Evolutionary conservation across 2,329 filamentous ascomycete species (phyloP), one percentile per base, ranked within the genome.

Genomic region (Eurotiales sp.): DNA sequence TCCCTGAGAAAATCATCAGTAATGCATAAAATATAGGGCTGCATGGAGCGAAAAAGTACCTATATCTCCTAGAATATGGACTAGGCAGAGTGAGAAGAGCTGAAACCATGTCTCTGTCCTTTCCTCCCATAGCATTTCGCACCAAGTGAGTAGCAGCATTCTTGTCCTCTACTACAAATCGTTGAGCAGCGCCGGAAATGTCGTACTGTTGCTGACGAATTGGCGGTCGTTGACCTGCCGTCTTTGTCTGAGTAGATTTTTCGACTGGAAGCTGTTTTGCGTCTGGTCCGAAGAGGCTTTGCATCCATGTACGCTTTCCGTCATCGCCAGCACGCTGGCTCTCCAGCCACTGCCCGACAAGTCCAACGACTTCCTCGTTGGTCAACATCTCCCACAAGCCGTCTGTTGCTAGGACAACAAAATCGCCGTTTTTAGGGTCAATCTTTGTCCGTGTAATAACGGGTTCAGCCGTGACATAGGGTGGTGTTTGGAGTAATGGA

Each of bases 351-450:
- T 95, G 90, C 14, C 92, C 95, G 4, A 99, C 93, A 2, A 99
- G 82, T 0, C 93, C 93, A 46, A 99, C 88, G 1, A 96, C 93
- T 74, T 99, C 93, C 66, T 99, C 93, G 63, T 97, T 99, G 43
- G 90, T 96, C 55, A 99, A 79, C 93, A 97, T 97, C 72, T 99
- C 93, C 93, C 93, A 99, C 1, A 99, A 79, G 3, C 93, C 93
- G 66, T 99, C 93, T 0, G 93, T 96, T 19, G 93, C 93, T 78
- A 99, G 85, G 55, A 99, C 92, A 11, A 99, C 78, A 62, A 99
- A 99, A 66, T 99, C 93, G 41, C 92, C 91, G 56, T 88, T 88
- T 49, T 89, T 83, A 1, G 93, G 93, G 60, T 92, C 80, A 47
- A 99, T 86, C 68, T 93, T 87, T 41, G 92, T 97, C 1, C 90